Evolutionary conservation across 176 grass and related monocot species (phyloP).

Genomic region (Avena eriantha): DNA sequence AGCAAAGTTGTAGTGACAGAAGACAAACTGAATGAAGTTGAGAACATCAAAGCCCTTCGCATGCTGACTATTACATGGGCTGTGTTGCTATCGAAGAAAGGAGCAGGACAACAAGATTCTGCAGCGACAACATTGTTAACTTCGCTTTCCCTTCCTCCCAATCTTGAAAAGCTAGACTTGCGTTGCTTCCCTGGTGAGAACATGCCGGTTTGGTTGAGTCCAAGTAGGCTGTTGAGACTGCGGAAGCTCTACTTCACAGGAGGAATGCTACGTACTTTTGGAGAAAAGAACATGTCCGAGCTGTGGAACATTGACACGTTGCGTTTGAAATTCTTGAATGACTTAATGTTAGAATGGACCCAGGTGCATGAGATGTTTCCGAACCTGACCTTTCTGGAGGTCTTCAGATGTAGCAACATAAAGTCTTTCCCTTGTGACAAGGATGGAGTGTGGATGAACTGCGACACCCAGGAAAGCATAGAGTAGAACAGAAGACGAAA

Average conservation of each 20-base stretch:
- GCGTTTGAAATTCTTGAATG: slow-evolving; percentile 62
- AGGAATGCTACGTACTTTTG: slow-evolving; percentile 57
- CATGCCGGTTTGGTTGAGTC: slow-evolving; percentile 57
- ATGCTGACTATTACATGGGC: slow-evolving; percentile 70
- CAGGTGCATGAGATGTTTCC: slow-evolving; percentile 49
- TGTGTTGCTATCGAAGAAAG: slow-evolving; percentile 39
- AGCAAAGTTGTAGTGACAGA: slow-evolving; percentile 40
- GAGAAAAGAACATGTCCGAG: slow-evolving; percentile 4
- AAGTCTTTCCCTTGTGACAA: slow-evolving; percentile 54
- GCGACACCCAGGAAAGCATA: background rate
- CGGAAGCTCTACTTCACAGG: slow-evolving; percentile 73
- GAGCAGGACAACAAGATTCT: background rate
- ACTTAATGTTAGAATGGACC: slow-evolving; percentile 51
- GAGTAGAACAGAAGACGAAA: slow-evolving; percentile 1
- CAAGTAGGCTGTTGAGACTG: slow-evolving; percentile 37
- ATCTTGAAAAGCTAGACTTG: slow-evolving; percentile 65
- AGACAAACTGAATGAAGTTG: slow-evolving; percentile 50
- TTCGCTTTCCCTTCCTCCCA: slow-evolving; percentile 30
- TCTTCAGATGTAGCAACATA: slow-evolving; percentile 44
- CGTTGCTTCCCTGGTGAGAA: slow-evolving; percentile 56
- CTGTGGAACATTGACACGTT: slow-evolving; percentile 52
- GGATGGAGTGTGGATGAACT: slow-evolving; percentile 60
- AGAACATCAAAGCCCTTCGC: slow-evolving; percentile 40
- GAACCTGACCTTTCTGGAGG: slow-evolving; percentile 48
- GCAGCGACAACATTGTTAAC: slow-evolving; percentile 9